Evolutionary conservation across 441 rosid species (phyloP), one percentile per base, ranked within the genome.

Genomic region (Croton laevigatus): DNA sequence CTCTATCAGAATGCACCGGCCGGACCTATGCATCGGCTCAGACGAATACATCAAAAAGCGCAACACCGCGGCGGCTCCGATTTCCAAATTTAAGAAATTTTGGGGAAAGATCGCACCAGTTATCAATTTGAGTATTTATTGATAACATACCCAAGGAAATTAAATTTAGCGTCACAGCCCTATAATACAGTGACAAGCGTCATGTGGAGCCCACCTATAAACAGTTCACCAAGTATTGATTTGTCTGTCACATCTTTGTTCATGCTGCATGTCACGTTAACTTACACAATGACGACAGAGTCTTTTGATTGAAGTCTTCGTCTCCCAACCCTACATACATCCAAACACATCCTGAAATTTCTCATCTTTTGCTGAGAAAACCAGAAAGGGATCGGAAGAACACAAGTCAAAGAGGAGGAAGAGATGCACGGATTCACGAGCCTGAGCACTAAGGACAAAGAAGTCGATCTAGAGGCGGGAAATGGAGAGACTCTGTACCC

Each of bases 401-500:
- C 1, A 37, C 19, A 4, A 44, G 53, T 13, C 49, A 13, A 44
- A n/a, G 49, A 38, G 16, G 10, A 36, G 10, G 54, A 16, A 44
- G 52, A 59, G 46, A 70, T 61, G 73, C 19, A 70, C 67, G 73
- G 67, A 61, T 70, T 61, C 40, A 61, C 60, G 66, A 70, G 73
- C 38, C 4, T 70, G 51, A 61, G 51, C 8, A 70, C 51, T 3
- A 62, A 71, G 52, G 68, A 70, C 22, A 71, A 71, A 38, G 73
- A 70, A 37, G 60, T 70, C 27, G 73, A 70, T 70, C 73, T 94
- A 3, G 97, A 89, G 72, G 81, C 82, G 48, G 93, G 98, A 69
- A 83, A 70, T 52, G 88, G 98, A 44, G 92, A 84, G 79, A 79
- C 87, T 62, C 82, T 70, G 63, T 93, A 85, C 69, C 97, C 97